Conservation (phyloP, 345 rosid species). For the Physaria fendleri region DNA sequence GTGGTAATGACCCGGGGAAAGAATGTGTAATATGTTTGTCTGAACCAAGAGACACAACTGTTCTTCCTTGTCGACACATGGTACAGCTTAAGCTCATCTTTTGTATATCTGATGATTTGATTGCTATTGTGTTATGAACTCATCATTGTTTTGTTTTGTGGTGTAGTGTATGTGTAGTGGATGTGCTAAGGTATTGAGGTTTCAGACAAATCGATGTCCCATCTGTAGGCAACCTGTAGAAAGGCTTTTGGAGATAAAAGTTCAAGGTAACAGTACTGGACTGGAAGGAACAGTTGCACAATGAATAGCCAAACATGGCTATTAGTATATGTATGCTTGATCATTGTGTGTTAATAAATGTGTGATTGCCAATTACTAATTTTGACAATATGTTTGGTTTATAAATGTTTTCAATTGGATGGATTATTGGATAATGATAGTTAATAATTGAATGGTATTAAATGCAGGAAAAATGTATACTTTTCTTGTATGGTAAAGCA, state of each 20-base stretch:
- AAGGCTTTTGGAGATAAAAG: constrained; percentile 88
- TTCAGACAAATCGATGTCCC: constrained; percentile 83
- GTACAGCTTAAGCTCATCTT: constrained; percentile 39
- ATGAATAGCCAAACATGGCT: constrained; percentile 12
- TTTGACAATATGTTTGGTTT: too few relatives aligned
- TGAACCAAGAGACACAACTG: constrained; percentile 85
- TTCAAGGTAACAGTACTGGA: constrained; percentile 36
- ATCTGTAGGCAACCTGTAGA: constrained; percentile 95
- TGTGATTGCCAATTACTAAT: too few relatives aligned
- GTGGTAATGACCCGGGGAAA: constrained; percentile 73
- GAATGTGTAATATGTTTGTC: constrained; percentile 95
- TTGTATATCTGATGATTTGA: not conserved
- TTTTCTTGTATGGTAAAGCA: too few relatives aligned
- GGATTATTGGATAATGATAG: too few relatives aligned
- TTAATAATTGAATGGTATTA: too few relatives aligned
- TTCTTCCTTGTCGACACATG: constrained; percentile 98
- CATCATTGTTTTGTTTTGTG: not conserved
- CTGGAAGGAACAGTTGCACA: constrained; percentile 18
- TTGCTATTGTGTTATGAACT: not conserved
- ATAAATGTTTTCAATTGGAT: too few relatives aligned
- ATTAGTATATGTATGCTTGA: too few relatives aligned
- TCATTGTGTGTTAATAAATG: too few relatives aligned
- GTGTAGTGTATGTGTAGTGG: constrained; percentile 96
- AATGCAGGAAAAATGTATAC: too few relatives aligned
- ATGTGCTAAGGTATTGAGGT: constrained; percentile 89